phyloP scores from a whole-genome alignment of 176 grass and related monocot genomes.

The Canna indica region DNA sequence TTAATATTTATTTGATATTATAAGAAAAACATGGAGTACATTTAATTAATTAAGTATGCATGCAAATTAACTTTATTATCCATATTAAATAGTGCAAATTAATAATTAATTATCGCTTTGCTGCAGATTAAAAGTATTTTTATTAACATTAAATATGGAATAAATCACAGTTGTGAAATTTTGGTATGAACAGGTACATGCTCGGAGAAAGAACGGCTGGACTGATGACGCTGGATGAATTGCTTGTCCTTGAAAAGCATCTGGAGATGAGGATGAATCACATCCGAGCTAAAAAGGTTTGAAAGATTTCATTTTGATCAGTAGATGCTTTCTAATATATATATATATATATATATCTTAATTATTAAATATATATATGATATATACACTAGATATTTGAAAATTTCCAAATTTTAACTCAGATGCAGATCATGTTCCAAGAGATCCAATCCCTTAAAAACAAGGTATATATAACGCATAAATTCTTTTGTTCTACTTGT shows the following conservation, averaged over 20 bases:
- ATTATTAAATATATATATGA: neutral
- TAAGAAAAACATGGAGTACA: neutral
- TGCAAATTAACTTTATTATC: too few relatives aligned
- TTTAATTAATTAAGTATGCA: neutral
- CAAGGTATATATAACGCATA: too few relatives aligned
- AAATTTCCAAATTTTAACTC: constrained; percentile 11
- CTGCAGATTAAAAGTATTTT: neutral
- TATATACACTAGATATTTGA: neutral
- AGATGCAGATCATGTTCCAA: constrained; percentile 43
- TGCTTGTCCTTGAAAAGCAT: constrained; percentile 30
- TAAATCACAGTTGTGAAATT: neutral
- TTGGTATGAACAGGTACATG: constrained; percentile 19
- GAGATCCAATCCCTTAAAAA: constrained; percentile 41
- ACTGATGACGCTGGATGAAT: constrained; percentile 32
- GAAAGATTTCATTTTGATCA: neutral
- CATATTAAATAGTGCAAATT: too few relatives aligned
- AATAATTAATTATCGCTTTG: too few relatives aligned
- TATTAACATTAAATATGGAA: neutral
- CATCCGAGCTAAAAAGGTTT: constrained; percentile 28
- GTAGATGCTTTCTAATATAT: neutral
- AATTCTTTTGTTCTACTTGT: too few relatives aligned
- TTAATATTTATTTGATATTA: neutral
- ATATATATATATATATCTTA: too few relatives aligned
- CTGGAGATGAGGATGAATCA: constrained; percentile 32
- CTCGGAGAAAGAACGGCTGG: constrained; percentile 19